Evolutionary conservation across 1,284 basidiomycete species (phyloP).

Genomic region (Malassezia vespertilionis): DNA sequence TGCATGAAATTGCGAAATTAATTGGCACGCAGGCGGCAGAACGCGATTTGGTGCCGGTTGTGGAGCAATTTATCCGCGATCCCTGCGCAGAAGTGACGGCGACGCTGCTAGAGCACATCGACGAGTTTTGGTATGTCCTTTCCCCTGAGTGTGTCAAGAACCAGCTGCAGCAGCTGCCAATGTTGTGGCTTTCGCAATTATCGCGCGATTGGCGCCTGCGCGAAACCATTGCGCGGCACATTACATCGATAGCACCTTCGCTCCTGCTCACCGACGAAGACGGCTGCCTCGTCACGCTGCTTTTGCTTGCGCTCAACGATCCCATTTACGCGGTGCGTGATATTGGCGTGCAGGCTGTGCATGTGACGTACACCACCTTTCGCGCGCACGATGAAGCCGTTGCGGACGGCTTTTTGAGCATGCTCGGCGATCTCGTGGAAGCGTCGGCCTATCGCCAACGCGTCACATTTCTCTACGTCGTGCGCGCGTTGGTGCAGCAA

Average conservation of each 20-base stretch:
- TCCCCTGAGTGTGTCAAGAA: slow-evolving; percentile 52
- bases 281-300: slow-evolving; percentile 49
- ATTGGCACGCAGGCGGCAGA: slow-evolving; percentile 62
- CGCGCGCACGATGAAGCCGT: slow-evolving; percentile 30
- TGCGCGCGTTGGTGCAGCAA: slow-evolving; percentile 31
- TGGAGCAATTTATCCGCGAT: slow-evolving; percentile 55
- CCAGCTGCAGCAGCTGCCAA: slow-evolving; percentile 55
- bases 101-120: slow-evolving; percentile 50
- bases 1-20: slow-evolving; percentile 80
- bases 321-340: slow-evolving; percentile 72
- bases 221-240: slow-evolving; percentile 58
- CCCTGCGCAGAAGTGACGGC: slow-evolving; percentile 58
- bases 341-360: slow-evolving; percentile 54
- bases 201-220: slow-evolving; percentile 74
- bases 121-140: slow-evolving; percentile 53
- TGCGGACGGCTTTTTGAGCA: slow-evolving; percentile 39
- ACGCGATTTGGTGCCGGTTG: slow-evolving; percentile 58
- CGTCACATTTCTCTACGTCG: slow-evolving; percentile 31
- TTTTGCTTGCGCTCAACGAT: slow-evolving; percentile 64
- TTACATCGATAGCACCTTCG: slow-evolving; percentile 52
- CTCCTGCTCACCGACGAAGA: slow-evolving; percentile 46
- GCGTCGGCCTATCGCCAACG: slow-evolving; percentile 38
- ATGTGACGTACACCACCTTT: slow-evolving; percentile 28
- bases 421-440: slow-evolving; percentile 38
- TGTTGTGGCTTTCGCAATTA: slow-evolving; percentile 57